A percentile compares a stretch with the other conserved stretches of the same genome.
Evolutionary conservation across 768 basidiomycete genomes (phyloP).

Genomic region (Pisolithus tinctorius): DNA sequence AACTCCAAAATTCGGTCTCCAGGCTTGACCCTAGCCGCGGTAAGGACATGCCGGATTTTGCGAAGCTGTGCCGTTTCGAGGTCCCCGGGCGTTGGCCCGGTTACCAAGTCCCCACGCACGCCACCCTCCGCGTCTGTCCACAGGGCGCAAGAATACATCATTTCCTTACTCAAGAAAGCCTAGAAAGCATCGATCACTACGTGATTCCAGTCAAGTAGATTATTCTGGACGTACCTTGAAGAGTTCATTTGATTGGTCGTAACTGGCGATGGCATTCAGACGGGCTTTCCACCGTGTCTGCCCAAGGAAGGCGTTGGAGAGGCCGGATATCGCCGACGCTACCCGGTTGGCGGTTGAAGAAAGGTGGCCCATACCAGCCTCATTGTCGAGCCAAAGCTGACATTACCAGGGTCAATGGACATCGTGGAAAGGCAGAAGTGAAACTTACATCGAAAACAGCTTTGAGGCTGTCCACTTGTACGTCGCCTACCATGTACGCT

Average conservation of each 20-base stretch:
- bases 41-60: conserved; percentile 79
- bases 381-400: conserved; percentile 64
- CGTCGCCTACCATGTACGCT: conserved; percentile 68
- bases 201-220: not conserved
- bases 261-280: conserved; percentile 80
- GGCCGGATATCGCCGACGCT: conserved; percentile 51
- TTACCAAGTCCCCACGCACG: conserved; percentile 60
- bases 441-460: conserved; percentile 54
- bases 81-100: conserved; percentile 53
- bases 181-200: conserved; percentile 21
- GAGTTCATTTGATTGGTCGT: conserved; percentile 87
- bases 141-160: conserved; percentile 92
- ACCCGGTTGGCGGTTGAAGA: conserved; percentile 51
- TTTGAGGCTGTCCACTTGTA: conserved; percentile 54
- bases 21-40: conserved; percentile 66
- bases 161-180: conserved; percentile 80
- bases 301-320: conserved; percentile 67
- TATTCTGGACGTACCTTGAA: conserved; percentile 49
- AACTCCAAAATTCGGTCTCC: conserved; percentile 85
- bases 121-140: conserved; percentile 80
- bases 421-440: not conserved
- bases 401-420: not conserved
- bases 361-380: conserved; percentile 29
- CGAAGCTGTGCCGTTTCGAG: conserved; percentile 77
- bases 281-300: conserved; percentile 68